Conservation (phyloP, 2,329 filamentous ascomycete genomes). For the Metarhizium guizhouense region DNA sequence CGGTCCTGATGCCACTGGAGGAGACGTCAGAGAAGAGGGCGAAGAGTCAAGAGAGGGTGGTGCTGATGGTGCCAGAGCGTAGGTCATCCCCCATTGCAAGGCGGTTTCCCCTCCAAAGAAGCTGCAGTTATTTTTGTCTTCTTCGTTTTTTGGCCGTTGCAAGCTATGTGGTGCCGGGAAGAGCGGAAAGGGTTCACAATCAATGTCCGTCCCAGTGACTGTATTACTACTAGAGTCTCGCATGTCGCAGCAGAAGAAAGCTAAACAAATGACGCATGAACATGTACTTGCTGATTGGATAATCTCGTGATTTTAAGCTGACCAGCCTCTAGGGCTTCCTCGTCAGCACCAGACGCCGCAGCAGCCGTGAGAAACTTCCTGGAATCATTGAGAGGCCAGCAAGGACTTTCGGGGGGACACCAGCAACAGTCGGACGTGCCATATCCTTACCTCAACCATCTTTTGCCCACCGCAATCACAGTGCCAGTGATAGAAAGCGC, state of each 20-base stretch:
- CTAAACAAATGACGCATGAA: constrained; percentile 10
- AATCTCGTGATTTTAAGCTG: constrained; percentile 24
- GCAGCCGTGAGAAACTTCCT: constrained; percentile 82
- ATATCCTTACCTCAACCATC: constrained; percentile 78
- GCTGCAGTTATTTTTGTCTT: constrained; percentile 2
- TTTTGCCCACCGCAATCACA: constrained; percentile 70
- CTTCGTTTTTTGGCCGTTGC: constrained; percentile 9
- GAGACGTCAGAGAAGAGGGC: constrained; percentile 85
- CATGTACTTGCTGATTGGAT: background rate
- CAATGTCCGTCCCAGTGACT: constrained; percentile 13
- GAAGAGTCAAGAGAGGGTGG: constrained; percentile 83
- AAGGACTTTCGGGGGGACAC: constrained; percentile 28
- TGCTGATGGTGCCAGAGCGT: constrained; percentile 97
- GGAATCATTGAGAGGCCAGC: constrained; percentile 61
- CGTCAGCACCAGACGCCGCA: constrained; percentile 58
- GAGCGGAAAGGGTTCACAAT: constrained; percentile 7
- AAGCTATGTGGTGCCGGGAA: constrained; percentile 7
- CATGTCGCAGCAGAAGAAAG: constrained; percentile 18
- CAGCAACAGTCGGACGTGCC: constrained; percentile 40
- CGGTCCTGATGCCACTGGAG: constrained; percentile 78
- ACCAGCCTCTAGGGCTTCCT: constrained; percentile 46
- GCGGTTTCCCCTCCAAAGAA: constrained; percentile 13
- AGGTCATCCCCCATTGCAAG: constrained; percentile 52
- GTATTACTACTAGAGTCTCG: constrained; percentile 18
- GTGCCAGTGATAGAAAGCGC: constrained; percentile 63